A percentile compares a stretch with the other conserved stretches of the same genome.
These are phyloP conservation scores for Mycena latifolia DNA, from an alignment of 768 basidiomycete genomes.

Conservation along the genomic window DNA sequence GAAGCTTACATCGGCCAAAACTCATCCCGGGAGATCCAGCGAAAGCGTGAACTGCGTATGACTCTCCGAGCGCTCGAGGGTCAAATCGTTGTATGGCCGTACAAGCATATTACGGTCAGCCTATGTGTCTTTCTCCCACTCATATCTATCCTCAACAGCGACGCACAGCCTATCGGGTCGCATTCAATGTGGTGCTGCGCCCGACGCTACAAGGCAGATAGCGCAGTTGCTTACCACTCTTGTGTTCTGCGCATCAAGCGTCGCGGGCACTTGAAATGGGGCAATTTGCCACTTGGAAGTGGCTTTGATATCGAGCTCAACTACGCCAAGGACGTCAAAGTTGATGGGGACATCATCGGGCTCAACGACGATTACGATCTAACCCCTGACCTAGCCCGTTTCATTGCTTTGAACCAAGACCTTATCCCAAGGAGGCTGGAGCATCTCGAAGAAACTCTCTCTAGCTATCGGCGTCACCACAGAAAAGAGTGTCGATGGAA, in stretches of 20 bases:
- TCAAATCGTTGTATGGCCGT: conserved; percentile 71
- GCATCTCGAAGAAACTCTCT: conserved; percentile 60
- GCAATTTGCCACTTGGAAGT: conserved; percentile 69
- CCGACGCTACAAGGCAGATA: conserved; percentile 64
- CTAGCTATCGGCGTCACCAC: conserved; percentile 64
- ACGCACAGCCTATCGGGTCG: conserved; percentile 60
- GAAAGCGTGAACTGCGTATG: conserved; percentile 68
- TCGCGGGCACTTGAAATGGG: conserved; percentile 64
- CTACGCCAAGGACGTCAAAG: conserved; percentile 64
- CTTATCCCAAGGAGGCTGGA: conserved; percentile 59
- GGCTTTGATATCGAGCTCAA: conserved; percentile 74
- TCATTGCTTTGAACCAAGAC: conserved; percentile 68
- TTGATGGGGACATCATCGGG: conserved; percentile 68
- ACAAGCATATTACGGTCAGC: conserved; percentile 67
- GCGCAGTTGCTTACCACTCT: conserved; percentile 57
- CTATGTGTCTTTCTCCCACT: background rate
- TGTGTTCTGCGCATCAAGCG: conserved; percentile 66
- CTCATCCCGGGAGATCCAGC: conserved; percentile 57
- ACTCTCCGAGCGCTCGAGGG: conserved; percentile 77
- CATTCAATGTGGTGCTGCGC: conserved; percentile 58
- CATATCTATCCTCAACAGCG: conserved; percentile 7
- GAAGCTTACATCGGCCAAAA: conserved; percentile 75
- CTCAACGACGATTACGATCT: conserved; percentile 75
- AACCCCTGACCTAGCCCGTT: conserved; percentile 71
- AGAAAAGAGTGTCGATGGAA: conserved; percentile 66